phyloP scores from a whole-genome alignment of 2,329 filamentous ascomycete species.

The Stagonosporopsis chrysanthemi region DNA sequence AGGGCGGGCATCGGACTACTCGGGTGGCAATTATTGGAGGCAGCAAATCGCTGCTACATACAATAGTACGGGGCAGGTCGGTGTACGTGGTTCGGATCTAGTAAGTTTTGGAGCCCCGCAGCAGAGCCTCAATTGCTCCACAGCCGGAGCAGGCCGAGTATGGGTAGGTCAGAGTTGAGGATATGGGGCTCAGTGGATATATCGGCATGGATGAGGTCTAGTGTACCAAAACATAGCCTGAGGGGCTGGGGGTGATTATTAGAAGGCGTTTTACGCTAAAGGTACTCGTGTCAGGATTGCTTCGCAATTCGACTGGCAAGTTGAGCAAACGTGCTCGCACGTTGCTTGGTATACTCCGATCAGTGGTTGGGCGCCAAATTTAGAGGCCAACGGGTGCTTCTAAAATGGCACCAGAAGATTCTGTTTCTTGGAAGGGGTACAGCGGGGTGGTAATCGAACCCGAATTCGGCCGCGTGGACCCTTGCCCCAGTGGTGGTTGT shows the following conservation, averaged over 20 bases:
- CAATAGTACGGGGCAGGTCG: neutral
- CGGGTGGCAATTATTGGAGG: neutral
- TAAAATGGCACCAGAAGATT: conserved; percentile 13
- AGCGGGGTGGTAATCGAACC: conserved; percentile 3
- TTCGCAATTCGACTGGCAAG: conserved; percentile 1
- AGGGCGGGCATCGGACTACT: neutral
- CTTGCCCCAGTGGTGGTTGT: conserved; percentile 17
- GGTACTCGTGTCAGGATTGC: neutral
- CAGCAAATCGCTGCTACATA: neutral
- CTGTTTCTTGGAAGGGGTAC: conserved; percentile 7
- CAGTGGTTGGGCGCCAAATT: neutral
- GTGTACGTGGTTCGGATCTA: neutral
- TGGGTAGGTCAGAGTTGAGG: neutral
- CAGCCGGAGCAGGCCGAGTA: neutral
- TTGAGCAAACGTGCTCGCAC: conserved; percentile 7
- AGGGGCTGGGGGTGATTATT: conserved; percentile 5
- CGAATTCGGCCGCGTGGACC: conserved; percentile 7
- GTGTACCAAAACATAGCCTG: conserved; percentile 1
- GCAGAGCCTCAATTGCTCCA: conserved; percentile 20
- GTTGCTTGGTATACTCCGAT: conserved; percentile 3
- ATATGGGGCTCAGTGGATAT: conserved; percentile 5
- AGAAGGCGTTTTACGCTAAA: neutral
- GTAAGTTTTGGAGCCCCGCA: conserved; percentile 17
- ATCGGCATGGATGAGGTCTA: conserved; percentile 8
- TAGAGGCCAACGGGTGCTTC: conserved; percentile 1